Conservation (phyloP, 1,284 basidiomycete genomes). For the Puccinia hordei region DNA sequence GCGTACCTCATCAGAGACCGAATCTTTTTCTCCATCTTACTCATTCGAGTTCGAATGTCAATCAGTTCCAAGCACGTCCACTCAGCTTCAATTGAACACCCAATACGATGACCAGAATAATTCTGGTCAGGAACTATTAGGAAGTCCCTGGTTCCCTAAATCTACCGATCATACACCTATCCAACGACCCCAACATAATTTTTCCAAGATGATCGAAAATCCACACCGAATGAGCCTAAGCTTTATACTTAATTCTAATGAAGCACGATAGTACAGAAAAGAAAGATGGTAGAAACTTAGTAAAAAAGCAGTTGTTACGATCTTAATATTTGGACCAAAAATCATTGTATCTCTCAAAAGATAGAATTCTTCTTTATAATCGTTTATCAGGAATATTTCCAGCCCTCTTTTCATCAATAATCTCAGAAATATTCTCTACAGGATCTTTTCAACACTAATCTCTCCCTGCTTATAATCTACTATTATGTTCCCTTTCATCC, state of each 20-base stretch:
- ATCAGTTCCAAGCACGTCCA: conserved; percentile 5
- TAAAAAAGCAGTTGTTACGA: no score
- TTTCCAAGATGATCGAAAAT: neutral
- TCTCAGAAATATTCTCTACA: no score
- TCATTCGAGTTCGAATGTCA: conserved; percentile 6
- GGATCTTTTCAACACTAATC: no score
- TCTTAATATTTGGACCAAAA: no score
- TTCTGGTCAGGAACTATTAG: neutral
- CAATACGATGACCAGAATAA: neutral
- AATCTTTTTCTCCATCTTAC: neutral
- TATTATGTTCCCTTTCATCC: no score
- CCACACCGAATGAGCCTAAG: conserved; percentile 35
- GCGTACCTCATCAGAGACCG: neutral
- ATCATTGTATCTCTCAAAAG: no score
- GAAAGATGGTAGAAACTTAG: no score
- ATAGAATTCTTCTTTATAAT: no score
- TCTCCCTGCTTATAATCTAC: no score
- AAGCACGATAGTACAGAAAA: neutral
- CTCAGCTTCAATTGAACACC: neutral
- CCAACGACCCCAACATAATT: neutral
- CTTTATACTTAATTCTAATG: conserved; percentile 22
- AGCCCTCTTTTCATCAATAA: no score
- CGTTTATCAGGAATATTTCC: no score
- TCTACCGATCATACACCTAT: neutral
- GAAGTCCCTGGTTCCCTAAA: neutral